Conservation (phyloP, 169 alveolate genomes). For the Plasmodium gonderi region DNA sequence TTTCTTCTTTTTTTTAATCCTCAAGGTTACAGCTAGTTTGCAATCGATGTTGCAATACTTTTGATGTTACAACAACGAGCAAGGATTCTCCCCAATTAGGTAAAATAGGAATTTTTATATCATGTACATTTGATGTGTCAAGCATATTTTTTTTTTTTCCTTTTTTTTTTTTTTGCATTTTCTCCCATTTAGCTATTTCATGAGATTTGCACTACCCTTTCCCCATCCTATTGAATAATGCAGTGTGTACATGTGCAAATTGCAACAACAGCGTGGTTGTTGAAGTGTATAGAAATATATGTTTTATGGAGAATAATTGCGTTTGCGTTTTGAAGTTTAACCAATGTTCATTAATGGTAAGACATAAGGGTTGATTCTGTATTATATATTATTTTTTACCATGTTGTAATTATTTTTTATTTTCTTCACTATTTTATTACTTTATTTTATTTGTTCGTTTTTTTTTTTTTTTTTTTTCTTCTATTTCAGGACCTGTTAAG, state of each 20-base stretch:
- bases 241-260: constrained; percentile 45
- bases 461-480: not conserved
- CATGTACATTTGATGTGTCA: not conserved
- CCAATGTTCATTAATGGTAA: constrained; percentile 67
- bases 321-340: constrained; percentile 55
- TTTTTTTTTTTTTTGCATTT: not conserved
- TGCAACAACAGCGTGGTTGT: constrained; percentile 41
- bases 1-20: not conserved
- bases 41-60: constrained; percentile 58
- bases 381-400: not conserved
- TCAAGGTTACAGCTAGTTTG: constrained; percentile 57
- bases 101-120: not conserved
- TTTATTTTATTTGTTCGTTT: no score
- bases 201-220: not conserved
- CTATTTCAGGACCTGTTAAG: constrained; percentile 32
- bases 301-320: constrained; percentile 62
- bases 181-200: not conserved
- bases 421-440: not conserved
- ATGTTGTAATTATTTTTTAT: not conserved
- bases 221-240: not conserved
- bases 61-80: constrained; percentile 58
- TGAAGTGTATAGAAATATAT: constrained; percentile 57
- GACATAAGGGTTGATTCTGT: not conserved
- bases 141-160: not conserved
- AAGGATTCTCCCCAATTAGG: constrained; percentile 49